Evolutionary conservation across 140 eudicot species (phyloP).

Genomic region (Erigeron philadelphicus): DNA sequence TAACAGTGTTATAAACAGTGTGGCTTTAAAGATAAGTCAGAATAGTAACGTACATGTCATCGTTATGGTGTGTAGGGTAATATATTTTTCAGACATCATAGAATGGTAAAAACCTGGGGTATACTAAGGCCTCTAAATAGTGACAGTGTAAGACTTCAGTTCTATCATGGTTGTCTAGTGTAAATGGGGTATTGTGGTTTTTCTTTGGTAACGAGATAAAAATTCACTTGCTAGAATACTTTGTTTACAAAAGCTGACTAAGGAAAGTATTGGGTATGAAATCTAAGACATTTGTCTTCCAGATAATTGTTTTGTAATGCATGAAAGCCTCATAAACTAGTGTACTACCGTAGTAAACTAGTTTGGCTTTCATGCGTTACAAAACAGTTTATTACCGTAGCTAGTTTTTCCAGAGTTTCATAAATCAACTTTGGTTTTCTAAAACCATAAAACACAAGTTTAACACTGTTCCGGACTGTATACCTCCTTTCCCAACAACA

Average conservation of each 20-base stretch:
- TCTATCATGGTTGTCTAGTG: background rate
- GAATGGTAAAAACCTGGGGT: background rate
- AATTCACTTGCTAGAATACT: background rate
- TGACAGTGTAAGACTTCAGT: background rate
- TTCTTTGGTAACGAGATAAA: background rate
- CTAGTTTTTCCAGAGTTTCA: too few species aligned
- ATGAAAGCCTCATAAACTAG: too few species aligned
- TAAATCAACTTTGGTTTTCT: too few species aligned
- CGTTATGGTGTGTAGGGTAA: background rate
- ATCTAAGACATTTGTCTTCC: background rate
- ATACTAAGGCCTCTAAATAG: background rate
- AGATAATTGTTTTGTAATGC: too few species aligned
- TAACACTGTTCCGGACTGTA: too few species aligned
- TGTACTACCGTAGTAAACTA: too few species aligned
- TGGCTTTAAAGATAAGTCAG: background rate
- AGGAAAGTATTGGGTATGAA: background rate
- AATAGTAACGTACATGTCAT: background rate
- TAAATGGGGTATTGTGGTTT: background rate
- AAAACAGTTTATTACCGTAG: too few species aligned
- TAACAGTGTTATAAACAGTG: constrained; percentile 5
- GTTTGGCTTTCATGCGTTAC: too few species aligned
- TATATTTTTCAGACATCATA: background rate
- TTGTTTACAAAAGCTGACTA: background rate
- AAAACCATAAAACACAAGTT: too few species aligned
- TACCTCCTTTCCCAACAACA: too few species aligned